Conservation (phyloP, 2,329 filamentous ascomycete genomes). For the Tricladium varicosporioides region DNA sequence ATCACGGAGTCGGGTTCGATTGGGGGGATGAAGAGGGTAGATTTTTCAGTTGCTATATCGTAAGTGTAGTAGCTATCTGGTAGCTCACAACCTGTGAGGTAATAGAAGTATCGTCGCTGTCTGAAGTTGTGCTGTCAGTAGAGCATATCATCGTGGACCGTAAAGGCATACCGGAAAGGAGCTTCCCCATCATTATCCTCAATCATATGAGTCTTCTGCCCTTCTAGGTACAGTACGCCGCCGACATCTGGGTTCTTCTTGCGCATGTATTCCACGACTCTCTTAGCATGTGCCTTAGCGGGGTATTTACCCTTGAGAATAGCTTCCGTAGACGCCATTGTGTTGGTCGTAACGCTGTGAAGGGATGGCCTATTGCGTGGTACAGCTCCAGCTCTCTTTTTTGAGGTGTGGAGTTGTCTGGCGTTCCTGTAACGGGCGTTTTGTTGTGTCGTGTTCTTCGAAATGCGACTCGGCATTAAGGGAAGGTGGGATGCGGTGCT, state of each 20-base stretch:
- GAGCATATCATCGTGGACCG: neutral
- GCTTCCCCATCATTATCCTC: constrained; percentile 87
- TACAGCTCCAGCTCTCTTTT: neutral
- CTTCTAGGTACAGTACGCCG: constrained; percentile 86
- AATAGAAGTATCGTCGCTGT: constrained; percentile 92
- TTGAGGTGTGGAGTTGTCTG: neutral
- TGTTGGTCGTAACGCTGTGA: neutral
- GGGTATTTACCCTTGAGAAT: constrained; percentile 68
- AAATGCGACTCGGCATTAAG: constrained; percentile 2
- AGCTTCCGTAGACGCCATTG: constrained; percentile 24
- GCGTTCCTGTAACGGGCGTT: neutral
- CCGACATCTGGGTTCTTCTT: constrained; percentile 61
- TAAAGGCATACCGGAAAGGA: constrained; percentile 60
- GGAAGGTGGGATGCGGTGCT: constrained; percentile 12
- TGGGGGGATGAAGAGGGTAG: constrained; percentile 88
- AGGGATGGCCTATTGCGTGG: neutral
- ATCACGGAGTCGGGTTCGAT: constrained; percentile 86
- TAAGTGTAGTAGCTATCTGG: constrained; percentile 81
- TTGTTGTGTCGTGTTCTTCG: neutral
- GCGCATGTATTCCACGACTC: constrained; percentile 77
- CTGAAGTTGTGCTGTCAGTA: constrained; percentile 41
- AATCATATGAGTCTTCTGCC: constrained; percentile 73
- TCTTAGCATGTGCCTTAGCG: constrained; percentile 80
- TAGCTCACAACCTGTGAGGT: constrained; percentile 80
- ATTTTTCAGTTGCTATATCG: constrained; percentile 68